A percentile compares a stretch with the other conserved stretches of the same genome.
These are phyloP conservation scores for Cyclotella sp. DNA, from an alignment of 108 stramenopile genomes.

Conservation along the genomic window DNA sequence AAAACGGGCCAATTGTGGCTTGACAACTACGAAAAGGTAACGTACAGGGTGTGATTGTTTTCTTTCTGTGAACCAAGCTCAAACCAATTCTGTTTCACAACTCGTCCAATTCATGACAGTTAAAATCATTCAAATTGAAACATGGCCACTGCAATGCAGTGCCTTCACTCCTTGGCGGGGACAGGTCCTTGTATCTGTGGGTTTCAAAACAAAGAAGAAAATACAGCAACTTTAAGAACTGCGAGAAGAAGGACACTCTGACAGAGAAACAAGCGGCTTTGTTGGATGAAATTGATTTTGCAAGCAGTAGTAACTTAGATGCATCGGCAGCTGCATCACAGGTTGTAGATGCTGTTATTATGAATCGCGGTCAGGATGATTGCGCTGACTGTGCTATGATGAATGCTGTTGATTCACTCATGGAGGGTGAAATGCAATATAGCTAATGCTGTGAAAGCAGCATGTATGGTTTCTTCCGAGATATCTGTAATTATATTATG, in stretches of 20 bases:
- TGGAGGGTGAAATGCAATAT: not conserved
- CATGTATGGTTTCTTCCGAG: no score
- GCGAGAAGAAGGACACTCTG: not conserved
- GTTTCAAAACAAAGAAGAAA: constrained; percentile 38
- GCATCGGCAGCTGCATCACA: constrained; percentile 4
- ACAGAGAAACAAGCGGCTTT: constrained; percentile 13
- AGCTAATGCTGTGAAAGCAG: not conserved
- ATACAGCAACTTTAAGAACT: not conserved
- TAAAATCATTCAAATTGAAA: constrained; percentile 35
- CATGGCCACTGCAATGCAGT: constrained; percentile 32
- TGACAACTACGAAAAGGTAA: constrained; percentile 36
- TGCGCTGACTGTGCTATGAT: not conserved
- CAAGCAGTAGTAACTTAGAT: not conserved
- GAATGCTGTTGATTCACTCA: not conserved
- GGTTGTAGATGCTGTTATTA: constrained; percentile 19
- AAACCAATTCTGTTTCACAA: not conserved
- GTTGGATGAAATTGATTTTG: constrained; percentile 2
- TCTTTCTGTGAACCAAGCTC: not conserved
- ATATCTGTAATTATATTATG: no score
- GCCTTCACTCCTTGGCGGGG: constrained; percentile 21
- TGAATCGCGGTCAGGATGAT: not conserved
- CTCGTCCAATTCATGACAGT: not conserved
- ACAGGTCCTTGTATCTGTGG: constrained; percentile 24
- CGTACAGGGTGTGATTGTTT: not conserved
- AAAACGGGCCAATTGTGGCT: constrained; percentile 33